Evolutionary conservation across 305 asterid genomes (phyloP).

Genomic region (Andrographis paniculata): DNA sequence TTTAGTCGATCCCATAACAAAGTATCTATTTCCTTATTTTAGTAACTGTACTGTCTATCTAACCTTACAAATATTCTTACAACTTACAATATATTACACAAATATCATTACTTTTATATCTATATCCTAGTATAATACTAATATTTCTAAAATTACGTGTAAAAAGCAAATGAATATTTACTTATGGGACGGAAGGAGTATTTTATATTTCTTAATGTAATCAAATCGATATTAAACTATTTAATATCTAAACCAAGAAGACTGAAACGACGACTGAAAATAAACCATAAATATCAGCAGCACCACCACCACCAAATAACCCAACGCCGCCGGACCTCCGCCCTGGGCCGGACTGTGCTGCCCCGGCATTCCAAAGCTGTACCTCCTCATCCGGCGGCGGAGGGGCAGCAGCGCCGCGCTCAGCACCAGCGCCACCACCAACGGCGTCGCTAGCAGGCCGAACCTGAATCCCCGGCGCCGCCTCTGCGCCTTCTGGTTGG

Average conservation of each 20-base stretch:
- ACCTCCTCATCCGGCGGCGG: neutral
- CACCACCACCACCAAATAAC: neutral
- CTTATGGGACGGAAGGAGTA: no score
- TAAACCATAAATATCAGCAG: neutral
- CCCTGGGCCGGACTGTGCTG: neutral
- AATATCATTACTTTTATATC: no score
- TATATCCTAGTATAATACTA: no score
- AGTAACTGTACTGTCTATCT: no score
- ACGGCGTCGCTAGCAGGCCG: neutral
- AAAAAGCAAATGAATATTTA: no score
- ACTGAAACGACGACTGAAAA: neutral
- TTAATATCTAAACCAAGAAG: conserved; percentile 1
- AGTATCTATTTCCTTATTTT: no score
- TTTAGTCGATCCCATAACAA: no score
- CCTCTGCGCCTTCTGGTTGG: neutral
- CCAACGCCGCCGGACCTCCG: neutral
- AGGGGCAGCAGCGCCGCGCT: neutral
- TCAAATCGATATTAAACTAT: neutral
- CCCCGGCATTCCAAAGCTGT: neutral
- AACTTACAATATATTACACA: no score
- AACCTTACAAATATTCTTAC: no score
- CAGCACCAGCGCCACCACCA: neutral
- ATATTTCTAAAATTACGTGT: no score
- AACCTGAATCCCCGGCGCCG: neutral
- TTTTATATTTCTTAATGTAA: no score